Conservation (phyloP, 768 basidiomycete species). For the Leccinum truebloodii region DNA sequence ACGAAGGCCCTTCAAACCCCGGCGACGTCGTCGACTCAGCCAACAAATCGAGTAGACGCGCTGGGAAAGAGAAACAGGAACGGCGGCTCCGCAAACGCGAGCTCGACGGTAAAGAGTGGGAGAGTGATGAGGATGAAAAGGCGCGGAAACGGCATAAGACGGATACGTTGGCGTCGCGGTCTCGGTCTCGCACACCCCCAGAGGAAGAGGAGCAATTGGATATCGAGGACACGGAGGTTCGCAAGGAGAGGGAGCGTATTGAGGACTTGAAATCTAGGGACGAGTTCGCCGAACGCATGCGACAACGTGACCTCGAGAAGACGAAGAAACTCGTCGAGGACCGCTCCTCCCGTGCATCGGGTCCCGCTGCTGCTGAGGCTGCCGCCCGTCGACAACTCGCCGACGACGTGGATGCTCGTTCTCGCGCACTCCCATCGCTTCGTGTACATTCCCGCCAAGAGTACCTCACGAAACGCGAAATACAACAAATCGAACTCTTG, state of each 20-base stretch:
- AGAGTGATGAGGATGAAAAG: constrained; percentile 86
- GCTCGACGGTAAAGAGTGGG: constrained; percentile 81
- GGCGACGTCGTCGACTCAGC: constrained; percentile 42
- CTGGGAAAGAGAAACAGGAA: constrained; percentile 54
- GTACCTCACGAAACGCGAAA: constrained; percentile 94
- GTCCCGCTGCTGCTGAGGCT: constrained; percentile 75
- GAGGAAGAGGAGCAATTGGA: constrained; percentile 45
- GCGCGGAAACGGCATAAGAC: constrained; percentile 61
- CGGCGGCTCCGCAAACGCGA: constrained; percentile 73
- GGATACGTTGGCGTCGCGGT: constrained; percentile 37
- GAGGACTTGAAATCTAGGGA: constrained; percentile 88
- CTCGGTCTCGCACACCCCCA: constrained; percentile 26
- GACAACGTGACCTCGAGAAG: constrained; percentile 76
- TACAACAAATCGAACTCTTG: constrained; percentile 92
- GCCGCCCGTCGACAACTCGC: constrained; percentile 78
- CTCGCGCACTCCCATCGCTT: constrained; percentile 62
- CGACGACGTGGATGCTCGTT: constrained; percentile 67
- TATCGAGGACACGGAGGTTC: constrained; percentile 72
- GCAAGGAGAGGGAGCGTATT: constrained; percentile 70
- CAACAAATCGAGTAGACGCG: constrained; percentile 27
- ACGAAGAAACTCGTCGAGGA: constrained; percentile 93
- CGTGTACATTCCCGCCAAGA: constrained; percentile 91
- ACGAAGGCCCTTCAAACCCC: constrained; percentile 67
- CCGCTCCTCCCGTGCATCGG: constrained; percentile 74
- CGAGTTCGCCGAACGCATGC: constrained; percentile 88